Percentiles rank a stretch among this genome's conserved stretches.
These are phyloP conservation scores for Cryphonectria parasitica DNA, from an alignment of 2,329 filamentous ascomycete species.

Conservation along the genomic window DNA sequence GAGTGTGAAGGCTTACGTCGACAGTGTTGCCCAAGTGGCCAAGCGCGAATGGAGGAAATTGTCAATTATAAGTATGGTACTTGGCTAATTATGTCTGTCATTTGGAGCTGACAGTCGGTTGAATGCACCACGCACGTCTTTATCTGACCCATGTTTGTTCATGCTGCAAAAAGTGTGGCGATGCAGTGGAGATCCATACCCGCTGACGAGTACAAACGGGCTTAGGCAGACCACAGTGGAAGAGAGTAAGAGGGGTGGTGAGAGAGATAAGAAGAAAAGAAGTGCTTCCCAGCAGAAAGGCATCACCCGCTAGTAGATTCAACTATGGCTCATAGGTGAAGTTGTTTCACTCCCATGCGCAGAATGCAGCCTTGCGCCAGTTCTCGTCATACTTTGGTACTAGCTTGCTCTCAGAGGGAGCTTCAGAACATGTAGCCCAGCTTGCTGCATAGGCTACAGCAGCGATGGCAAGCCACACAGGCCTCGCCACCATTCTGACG, in stretches of 20 bases:
- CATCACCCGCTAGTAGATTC: background rate
- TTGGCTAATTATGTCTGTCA: background rate
- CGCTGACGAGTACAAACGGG: background rate
- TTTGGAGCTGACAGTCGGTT: conserved; percentile 14
- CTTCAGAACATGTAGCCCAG: background rate
- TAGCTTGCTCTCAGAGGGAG: background rate
- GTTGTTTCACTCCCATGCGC: background rate
- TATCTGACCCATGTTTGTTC: conserved; percentile 17
- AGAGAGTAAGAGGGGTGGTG: background rate
- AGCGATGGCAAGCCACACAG: background rate
- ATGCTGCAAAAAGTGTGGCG: conserved; percentile 62
- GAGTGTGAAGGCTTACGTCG: background rate
- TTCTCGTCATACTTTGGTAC: background rate
- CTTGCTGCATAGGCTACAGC: background rate
- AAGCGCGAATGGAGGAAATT: background rate
- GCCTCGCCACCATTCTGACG: background rate
- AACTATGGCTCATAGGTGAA: background rate
- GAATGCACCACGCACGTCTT: conserved; percentile 19
- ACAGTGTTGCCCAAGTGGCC: background rate
- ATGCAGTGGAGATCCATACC: conserved; percentile 54
- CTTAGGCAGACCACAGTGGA: background rate
- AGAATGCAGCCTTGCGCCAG: background rate
- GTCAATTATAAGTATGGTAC: background rate
- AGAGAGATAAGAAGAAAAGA: background rate
- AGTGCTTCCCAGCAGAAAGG: background rate